These are phyloP conservation scores for Lolium rigidum DNA, from an alignment of 176 grass and related monocot genomes.

Conservation along the genomic window DNA sequence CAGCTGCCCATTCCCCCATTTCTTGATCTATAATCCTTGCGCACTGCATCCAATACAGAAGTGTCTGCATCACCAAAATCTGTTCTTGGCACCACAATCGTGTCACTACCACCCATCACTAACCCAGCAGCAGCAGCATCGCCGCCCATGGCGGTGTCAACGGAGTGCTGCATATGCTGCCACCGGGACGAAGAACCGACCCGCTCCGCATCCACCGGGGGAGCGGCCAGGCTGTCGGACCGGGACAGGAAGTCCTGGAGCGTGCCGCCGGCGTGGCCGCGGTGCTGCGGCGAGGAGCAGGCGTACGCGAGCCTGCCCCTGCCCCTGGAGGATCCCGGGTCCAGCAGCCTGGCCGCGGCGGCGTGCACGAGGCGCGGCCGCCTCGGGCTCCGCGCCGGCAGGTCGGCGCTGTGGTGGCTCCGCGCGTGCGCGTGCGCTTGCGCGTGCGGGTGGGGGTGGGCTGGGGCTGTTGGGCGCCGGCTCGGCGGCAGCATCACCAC, in stretches of 20 bases:
- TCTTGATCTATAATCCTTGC: constrained; percentile 16
- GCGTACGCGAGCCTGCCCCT: constrained; percentile 49
- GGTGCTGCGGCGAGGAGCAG: constrained; percentile 58
- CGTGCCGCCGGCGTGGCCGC: constrained; percentile 30
- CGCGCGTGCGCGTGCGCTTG: too few relatives aligned
- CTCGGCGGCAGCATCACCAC: constrained; percentile 53
- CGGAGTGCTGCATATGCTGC: background rate
- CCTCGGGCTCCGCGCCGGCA: constrained; percentile 63
- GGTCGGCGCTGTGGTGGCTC: constrained; percentile 59
- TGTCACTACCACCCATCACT: background rate
- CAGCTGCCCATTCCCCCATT: constrained; percentile 6
- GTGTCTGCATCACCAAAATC: constrained; percentile 32
- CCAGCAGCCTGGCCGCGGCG: constrained; percentile 77
- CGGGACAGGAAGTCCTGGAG: constrained; percentile 56
- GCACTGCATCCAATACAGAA: background rate
- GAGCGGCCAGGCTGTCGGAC: constrained; percentile 11
- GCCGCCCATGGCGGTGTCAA: background rate
- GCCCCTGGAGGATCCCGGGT: constrained; percentile 44
- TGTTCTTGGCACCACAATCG: constrained; percentile 23
- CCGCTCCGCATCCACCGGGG: background rate
- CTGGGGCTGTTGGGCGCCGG: background rate
- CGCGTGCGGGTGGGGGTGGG: too few relatives aligned
- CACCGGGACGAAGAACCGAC: background rate
- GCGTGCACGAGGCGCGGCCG: constrained; percentile 62
- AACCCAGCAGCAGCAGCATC: background rate